Conservation (phyloP, 2,329 filamentous ascomycete species). For the Pseudocercospora macadamiae region DNA sequence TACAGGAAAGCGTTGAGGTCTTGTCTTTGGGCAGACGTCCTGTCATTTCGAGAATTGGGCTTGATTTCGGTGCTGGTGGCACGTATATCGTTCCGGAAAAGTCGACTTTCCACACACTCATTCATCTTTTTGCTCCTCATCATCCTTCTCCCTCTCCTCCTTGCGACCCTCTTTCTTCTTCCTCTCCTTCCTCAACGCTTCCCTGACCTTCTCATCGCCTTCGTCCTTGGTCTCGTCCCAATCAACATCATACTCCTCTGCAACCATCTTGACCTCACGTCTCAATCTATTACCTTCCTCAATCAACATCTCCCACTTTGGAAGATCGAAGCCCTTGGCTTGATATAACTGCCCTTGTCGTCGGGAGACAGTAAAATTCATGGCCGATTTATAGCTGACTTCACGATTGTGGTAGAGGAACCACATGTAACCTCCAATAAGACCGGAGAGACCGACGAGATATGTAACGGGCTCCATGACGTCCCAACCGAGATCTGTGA, state of each 20-base stretch:
- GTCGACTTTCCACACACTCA: no score
- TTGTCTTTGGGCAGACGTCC: no score
- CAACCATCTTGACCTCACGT: conserved; percentile 77
- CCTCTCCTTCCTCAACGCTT: conserved; percentile 60
- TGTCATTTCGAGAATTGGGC: no score
- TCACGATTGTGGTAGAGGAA: conserved; percentile 92
- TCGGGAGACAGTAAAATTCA: conserved; percentile 82
- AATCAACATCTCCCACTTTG: conserved; percentile 75
- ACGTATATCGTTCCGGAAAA: no score
- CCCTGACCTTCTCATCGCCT: conserved; percentile 36
- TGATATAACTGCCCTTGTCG: conserved; percentile 79
- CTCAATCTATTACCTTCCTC: conserved; percentile 78
- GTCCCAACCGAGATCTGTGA: conserved; percentile 83
- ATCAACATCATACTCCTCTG: conserved; percentile 85
- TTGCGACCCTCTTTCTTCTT: conserved; percentile 31
- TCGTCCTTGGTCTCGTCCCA: conserved; percentile 53
- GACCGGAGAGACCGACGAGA: conserved; percentile 78
- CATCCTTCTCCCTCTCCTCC: conserved; percentile 28
- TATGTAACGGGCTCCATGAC: conserved; percentile 91
- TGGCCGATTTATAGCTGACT: conserved; percentile 78
- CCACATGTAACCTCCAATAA: conserved; percentile 91
- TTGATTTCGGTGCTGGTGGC: no score
- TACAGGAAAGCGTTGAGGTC: no score
- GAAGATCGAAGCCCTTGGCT: conserved; percentile 72
- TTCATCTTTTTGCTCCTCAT: conserved; percentile 58